Evolutionary conservation across 2,329 filamentous ascomycete genomes (phyloP), one percentile per base, ranked within the genome.

Genomic region (Stachybotrys chartarum): DNA sequence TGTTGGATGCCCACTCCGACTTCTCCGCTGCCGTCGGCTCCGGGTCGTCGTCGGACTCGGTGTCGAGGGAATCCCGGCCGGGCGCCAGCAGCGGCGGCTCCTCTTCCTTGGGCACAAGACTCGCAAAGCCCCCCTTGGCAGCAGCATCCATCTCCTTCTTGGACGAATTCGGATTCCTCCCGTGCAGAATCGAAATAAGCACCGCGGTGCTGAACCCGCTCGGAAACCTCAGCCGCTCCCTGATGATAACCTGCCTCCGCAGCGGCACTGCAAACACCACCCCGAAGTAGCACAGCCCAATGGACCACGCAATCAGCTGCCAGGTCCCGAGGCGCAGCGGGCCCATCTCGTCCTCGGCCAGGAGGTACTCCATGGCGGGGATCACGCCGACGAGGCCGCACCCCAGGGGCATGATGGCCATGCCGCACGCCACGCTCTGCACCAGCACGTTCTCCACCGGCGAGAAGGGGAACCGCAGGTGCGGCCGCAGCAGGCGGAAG

Each of bases 371-470:
- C 76, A 99, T 80, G 0, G 93, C 93, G 1, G 94, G 94, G 58
- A 97, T 86, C 8, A 97, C 92, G 6, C 93, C 93, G 17, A 97
- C 93, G 67, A 97, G 96, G 1, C 94, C 94, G 64, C 93, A 96
- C 1, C 93, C 93, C 11, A 99, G 75, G 0, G 94, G 94, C 91
- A 97, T 97, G 6, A 95, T 96, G 1, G 93, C 94, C 71, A 97
- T 95, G 16, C 90, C 90, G 11, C 94, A 93, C 1, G 94, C 93
- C 5, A 99, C 94, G 0, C 91, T 96, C 74, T 99, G 94, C 11
- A 99, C 89, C 24, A 99, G 79, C 5, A 99, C 94, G 69, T 99
- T 99, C 73, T 99, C 93, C 11, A 97, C 88, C 0, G 94, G 92
- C 5, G 88, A 91, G 65, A 99, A 99, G 0, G 92, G 92, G 54